Evolutionary conservation across 352 stramenopile species (phyloP).

Genomic region (Lagenidium sp.): DNA sequence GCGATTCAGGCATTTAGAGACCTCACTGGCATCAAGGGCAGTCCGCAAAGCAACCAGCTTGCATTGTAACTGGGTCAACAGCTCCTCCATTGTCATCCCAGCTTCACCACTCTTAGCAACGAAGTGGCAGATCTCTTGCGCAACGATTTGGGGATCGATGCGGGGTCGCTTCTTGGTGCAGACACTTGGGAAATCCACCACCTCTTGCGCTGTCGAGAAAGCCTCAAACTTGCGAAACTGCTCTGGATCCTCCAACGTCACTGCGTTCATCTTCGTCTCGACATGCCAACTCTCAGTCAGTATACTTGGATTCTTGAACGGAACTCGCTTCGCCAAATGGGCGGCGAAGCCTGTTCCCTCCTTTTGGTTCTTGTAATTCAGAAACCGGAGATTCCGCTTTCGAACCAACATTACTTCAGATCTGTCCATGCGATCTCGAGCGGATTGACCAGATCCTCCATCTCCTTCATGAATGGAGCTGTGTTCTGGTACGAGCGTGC

Average conservation of each 20-base stretch:
- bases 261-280: constrained; percentile 47
- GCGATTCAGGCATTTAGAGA: constrained; percentile 19
- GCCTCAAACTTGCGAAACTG: constrained; percentile 30
- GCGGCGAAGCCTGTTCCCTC: constrained; percentile 54
- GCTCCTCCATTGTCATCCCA: constrained; percentile 6
- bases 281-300: constrained; percentile 68
- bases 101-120: constrained; percentile 7
- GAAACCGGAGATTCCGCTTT: constrained; percentile 30
- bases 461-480: constrained; percentile 13
- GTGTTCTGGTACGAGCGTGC: constrained; percentile 33
- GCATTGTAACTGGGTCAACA: neutral
- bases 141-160: neutral
- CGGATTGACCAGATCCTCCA: constrained; percentile 1
- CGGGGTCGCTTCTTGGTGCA: neutral
- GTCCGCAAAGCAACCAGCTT: neutral
- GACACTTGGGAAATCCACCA: constrained; percentile 6
- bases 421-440: constrained; percentile 13
- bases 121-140: constrained; percentile 1
- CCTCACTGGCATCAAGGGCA: neutral
- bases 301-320: constrained; percentile 42
- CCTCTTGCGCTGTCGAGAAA: constrained; percentile 26
- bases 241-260: constrained; percentile 28
- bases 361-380: constrained; percentile 57
- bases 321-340: constrained; percentile 59
- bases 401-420: constrained; percentile 5